Base-by-base conservation (phyloP, 2,329 filamentous ascomycete species). In the Lachnum nothofagi region DNA sequence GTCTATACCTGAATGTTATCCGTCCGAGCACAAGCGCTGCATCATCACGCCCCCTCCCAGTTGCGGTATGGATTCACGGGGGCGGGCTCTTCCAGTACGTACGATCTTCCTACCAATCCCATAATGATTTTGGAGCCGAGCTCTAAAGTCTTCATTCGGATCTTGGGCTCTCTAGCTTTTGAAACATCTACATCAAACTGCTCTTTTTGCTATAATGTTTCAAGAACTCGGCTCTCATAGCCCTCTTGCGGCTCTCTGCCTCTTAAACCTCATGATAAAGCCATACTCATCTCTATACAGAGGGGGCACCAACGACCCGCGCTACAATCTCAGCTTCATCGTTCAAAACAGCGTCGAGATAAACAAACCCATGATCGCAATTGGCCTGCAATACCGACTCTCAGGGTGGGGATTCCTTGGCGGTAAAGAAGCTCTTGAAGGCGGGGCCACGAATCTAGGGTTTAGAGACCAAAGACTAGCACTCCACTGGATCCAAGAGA, bases 51-150 rank as follows among this genome's bases (percentile, higher is more conserved):
- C 3, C 25, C 7, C 29, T 67, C 77, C n/a, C 78, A 72, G 72
- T 81, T 3, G 70, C 68, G 8, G 70, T 79, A 0, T 81, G 77
- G 76, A 79, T 80, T 39, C 73, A 80, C 51, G 64, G 71, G 38
- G 72, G 72, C 33, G 72, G 70, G 6, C 72, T 71, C 27, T 67
- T 60, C n/a, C n/a, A n/a, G n/a, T n/a, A n/a, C n/a, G n/a, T n/a
- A n/a, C n/a, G n/a, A n/a, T n/a, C n/a, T n/a, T n/a, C n/a, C n/a
- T n/a, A n/a, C n/a, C n/a, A n/a, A n/a, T n/a, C n/a, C n/a, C n/a
- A n/a, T n/a, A n/a, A n/a, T n/a, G n/a, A n/a, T n/a, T n/a, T n/a
- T n/a, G n/a, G n/a, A n/a, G n/a, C n/a, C n/a, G n/a, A n/a, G n/a
- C n/a, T n/a, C n/a, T n/a, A n/a, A n/a, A n/a, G n/a, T n/a, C n/a